phyloP scores from a whole-genome alignment of 2,329 filamentous ascomycete genomes.

The Colletotrichum sp. region DNA sequence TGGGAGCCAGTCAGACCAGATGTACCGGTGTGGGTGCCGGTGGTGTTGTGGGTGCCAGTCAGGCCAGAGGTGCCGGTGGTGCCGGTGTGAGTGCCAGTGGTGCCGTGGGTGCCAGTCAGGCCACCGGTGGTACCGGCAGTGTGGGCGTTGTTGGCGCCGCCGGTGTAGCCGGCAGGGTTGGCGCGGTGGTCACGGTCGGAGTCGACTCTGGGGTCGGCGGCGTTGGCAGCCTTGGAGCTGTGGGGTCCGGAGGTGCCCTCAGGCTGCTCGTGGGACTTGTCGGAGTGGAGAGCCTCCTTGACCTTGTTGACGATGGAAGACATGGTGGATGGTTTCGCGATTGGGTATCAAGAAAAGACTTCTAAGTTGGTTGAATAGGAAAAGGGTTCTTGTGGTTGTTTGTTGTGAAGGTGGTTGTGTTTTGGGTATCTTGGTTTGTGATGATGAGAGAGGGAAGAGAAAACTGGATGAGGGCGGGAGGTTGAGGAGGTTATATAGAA shows the following conservation, averaged over 20 bases:
- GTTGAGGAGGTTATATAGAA: slow-evolving; percentile 20
- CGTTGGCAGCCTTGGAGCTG: slow-evolving; percentile 47
- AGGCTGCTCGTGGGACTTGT: slow-evolving; percentile 38
- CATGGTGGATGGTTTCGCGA: slow-evolving; percentile 46
- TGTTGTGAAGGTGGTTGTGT: slow-evolving; percentile 9
- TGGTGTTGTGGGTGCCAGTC: slow-evolving; percentile 50
- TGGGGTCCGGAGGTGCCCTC: slow-evolving; percentile 33
- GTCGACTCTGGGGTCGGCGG: slow-evolving; percentile 56
- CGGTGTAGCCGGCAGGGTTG: slow-evolving; percentile 39
- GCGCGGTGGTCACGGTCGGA: slow-evolving; percentile 49
- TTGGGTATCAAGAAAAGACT: slow-evolving; percentile 16
- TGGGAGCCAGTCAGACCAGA: slow-evolving; percentile 27
- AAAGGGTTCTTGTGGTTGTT: background rate
- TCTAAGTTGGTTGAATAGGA: background rate
- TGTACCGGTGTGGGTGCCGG: slow-evolving; percentile 33
- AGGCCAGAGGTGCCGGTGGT: no score
- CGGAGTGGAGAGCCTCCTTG: slow-evolving; percentile 57
- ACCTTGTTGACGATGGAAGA: slow-evolving; percentile 64
- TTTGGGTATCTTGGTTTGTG: slow-evolving; percentile 21
- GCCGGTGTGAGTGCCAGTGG: slow-evolving; percentile 12
- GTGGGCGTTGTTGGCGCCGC: slow-evolving; percentile 16
- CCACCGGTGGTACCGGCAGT: slow-evolving; percentile 10
- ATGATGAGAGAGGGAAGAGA: slow-evolving; percentile 19
- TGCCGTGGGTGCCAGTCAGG: slow-evolving; percentile 26
- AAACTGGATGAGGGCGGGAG: background rate